Percentiles rank a stretch among this genome's conserved stretches.
These are phyloP conservation scores for Backusella australiensis DNA, from an alignment of 192 early-diverging fungal genomes.

Conservation along the genomic window DNA sequence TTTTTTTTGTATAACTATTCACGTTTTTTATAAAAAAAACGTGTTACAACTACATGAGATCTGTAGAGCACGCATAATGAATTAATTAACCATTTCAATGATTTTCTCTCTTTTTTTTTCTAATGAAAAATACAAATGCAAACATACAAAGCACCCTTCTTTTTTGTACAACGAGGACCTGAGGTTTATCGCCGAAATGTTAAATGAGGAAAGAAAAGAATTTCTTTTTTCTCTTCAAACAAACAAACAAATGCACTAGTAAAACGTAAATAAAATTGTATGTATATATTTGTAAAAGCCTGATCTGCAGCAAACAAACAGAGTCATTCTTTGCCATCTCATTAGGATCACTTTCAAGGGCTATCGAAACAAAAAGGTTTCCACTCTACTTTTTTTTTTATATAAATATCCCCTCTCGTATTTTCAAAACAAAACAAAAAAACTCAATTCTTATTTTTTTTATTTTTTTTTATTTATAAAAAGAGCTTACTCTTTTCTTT, in stretches of 20 bases:
- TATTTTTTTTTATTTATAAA: too few species aligned
- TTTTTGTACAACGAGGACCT: background rate
- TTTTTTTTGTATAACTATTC: background rate
- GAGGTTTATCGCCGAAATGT: background rate
- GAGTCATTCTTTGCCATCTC: constrained; percentile 9
- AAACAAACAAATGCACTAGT: constrained; percentile 2
- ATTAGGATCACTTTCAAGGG: background rate
- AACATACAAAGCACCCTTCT: background rate
- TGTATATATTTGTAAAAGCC: background rate
- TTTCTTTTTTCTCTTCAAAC: constrained; percentile 2
- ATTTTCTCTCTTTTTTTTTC: background rate
- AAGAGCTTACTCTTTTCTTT: background rate
- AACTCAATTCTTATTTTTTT: background rate
- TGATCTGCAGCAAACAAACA: constrained; percentile 9
- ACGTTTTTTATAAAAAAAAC: background rate
- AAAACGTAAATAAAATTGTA: constrained; percentile 5
- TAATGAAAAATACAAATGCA: background rate
- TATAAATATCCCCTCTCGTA: background rate
- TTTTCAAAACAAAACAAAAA: background rate
- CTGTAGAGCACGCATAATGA: background rate
- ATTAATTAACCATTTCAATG: background rate
- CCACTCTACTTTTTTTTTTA: background rate
- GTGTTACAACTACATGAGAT: background rate
- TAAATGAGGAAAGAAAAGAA: background rate
- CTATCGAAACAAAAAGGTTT: background rate